Conservation (phyloP, 176 grass and related monocot genomes). For the Carex kokanica region DNA sequence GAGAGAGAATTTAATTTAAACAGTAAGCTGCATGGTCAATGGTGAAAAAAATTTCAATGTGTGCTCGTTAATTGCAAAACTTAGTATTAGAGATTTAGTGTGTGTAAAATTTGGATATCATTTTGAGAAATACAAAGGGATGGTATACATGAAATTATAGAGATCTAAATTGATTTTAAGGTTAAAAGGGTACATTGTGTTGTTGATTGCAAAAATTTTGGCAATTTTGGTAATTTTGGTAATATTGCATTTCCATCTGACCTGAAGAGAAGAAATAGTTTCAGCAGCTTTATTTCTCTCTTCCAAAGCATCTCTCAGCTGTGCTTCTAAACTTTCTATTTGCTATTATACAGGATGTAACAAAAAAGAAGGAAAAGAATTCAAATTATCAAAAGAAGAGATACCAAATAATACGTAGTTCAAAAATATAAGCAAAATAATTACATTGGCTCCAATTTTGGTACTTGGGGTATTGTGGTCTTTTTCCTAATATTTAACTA, state of each 20-base stretch:
- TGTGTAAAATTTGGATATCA: not conserved
- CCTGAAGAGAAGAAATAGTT: conserved; percentile 95
- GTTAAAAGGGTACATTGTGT: not conserved
- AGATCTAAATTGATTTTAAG: not conserved
- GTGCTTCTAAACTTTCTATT: conserved; percentile 83
- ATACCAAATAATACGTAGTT: not conserved
- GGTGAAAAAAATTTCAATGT: not conserved
- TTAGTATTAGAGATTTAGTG: not conserved
- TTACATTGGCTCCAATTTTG: not conserved
- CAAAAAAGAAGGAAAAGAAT: not conserved
- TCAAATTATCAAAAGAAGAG: conserved; percentile 5
- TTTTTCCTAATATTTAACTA: not conserved
- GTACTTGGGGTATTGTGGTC: not conserved
- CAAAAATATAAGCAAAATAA: not conserved
- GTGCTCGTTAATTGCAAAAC: not conserved
- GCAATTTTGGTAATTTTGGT: too few species aligned
- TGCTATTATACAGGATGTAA: conserved; percentile 41
- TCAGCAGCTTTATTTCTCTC: conserved; percentile 82
- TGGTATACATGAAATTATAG: not conserved
- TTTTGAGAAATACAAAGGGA: not conserved
- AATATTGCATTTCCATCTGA: conserved; percentile 26
- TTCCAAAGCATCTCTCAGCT: conserved; percentile 67
- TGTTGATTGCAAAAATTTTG: not conserved
- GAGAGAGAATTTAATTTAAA: not conserved
- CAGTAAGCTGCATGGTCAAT: conserved; percentile 4